Percentiles rank a stretch among this genome's conserved stretches.
Conservation (phyloP, 148 eudicot genomes). For the Rhododendron vialii region DNA sequence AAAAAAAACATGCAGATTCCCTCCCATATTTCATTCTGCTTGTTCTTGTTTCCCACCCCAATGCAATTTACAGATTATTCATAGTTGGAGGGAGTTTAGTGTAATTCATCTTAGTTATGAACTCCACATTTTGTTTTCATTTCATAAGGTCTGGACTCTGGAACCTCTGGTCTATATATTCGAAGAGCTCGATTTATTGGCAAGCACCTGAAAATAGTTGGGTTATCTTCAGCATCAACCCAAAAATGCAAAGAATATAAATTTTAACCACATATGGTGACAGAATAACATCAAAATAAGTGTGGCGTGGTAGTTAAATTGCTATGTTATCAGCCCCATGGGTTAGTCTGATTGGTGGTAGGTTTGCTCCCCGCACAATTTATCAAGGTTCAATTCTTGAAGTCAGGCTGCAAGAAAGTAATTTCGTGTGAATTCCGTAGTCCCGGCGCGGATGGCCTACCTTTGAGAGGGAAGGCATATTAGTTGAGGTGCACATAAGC, state of each 20-base stretch:
- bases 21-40: background rate
- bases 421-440: background rate
- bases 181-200: background rate
- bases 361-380: background rate
- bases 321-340: background rate
- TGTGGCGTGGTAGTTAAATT: background rate
- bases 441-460: background rate
- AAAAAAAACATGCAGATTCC: background rate
- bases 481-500: background rate
- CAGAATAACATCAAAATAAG: background rate
- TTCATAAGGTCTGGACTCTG: background rate
- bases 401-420: background rate
- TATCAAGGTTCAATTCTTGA: background rate
- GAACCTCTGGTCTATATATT: background rate
- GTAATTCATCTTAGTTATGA: background rate
- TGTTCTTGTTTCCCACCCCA: background rate
- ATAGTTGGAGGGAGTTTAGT: background rate
- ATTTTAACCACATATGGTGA: too few species aligned
- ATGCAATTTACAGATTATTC: background rate
- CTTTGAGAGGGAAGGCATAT: background rate
- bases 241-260: background rate
- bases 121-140: background rate
- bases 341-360: background rate
- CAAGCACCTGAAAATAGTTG: background rate
- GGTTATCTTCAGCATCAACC: background rate